phyloP scores from a whole-genome alignment of 164 flowering plant genomes.

The Liquidambar formosana region DNA sequence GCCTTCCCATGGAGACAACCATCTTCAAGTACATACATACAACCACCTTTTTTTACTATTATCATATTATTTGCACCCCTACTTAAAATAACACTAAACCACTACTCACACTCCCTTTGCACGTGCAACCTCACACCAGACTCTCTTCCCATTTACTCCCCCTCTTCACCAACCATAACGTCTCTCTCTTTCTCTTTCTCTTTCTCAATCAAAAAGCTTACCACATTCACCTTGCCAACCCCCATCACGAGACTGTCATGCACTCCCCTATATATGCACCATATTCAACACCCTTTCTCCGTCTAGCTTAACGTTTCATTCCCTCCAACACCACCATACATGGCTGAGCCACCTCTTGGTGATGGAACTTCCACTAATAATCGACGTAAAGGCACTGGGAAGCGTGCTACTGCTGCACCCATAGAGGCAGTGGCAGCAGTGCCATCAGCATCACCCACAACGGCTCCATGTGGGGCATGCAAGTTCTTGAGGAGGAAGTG shows the following conservation, averaged over 20 bases:
- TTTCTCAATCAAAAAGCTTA: constrained; percentile 18
- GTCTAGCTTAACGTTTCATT: no score
- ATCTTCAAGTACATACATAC: constrained; percentile 10
- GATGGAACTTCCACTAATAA: constrained; percentile 10
- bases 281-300: constrained; percentile 11
- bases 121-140: constrained; percentile 46
- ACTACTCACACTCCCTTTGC: constrained; percentile 37
- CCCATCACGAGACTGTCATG: constrained; percentile 79
- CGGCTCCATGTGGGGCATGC: constrained; percentile 90
- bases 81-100: no score
- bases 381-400: constrained; percentile 25
- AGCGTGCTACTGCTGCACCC: constrained; percentile 11
- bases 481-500: constrained; percentile 93
- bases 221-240: constrained; percentile 50
- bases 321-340: no score
- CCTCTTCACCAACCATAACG: constrained; percentile 37
- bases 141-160: constrained; percentile 19
- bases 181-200: constrained; percentile 18
- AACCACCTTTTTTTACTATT: not conserved
- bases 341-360: constrained; percentile 30
- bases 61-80: constrained; percentile 2
- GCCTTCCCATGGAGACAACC: constrained; percentile 38
- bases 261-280: constrained; percentile 27
- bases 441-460: not conserved
- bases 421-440: not conserved